Evolutionary conservation across 2,329 filamentous ascomycete genomes (phyloP).

Genomic region (Sporothrix pseudoabietina): DNA sequence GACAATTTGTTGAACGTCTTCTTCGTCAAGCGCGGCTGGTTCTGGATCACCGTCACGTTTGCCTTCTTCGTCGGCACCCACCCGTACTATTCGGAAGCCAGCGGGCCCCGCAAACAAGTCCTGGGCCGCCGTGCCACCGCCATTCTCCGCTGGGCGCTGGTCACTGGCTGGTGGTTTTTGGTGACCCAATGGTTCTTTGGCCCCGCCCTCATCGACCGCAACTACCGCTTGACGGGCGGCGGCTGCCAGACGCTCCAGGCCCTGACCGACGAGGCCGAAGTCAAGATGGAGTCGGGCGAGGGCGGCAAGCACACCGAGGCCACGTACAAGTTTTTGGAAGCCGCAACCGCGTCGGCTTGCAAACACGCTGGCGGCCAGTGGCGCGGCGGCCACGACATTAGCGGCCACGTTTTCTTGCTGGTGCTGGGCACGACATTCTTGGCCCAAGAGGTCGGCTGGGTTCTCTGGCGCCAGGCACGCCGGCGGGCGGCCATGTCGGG

Average conservation of each 20-base stretch:
- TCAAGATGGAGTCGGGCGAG: conserved; percentile 25
- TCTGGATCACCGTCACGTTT: conserved; percentile 82
- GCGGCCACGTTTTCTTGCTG: conserved; percentile 90
- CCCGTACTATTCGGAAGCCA: conserved; percentile 45
- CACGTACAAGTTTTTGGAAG: conserved; percentile 37
- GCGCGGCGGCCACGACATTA: conserved; percentile 95
- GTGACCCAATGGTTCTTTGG: conserved; percentile 98
- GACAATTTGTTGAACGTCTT: conserved; percentile 87
- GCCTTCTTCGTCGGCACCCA: conserved; percentile 69
- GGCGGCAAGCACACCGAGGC: not conserved
- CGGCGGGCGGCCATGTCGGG: conserved; percentile 34
- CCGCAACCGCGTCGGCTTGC: conserved; percentile 74
- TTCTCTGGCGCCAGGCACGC: conserved; percentile 49
- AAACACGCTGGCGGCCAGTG: conserved; percentile 80
- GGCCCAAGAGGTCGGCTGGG: conserved; percentile 73
- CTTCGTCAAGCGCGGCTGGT: conserved; percentile 96
- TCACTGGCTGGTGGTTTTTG: conserved; percentile 79
- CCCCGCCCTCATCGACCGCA: conserved; percentile 82
- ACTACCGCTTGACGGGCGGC: conserved; percentile 86
- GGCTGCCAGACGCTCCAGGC: conserved; percentile 66
- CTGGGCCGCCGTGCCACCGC: conserved; percentile 51
- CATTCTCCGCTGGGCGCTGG: conserved; percentile 65
- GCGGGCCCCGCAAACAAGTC: conserved; percentile 29
- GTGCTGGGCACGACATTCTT: conserved; percentile 82
- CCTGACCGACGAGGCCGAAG: conserved; percentile 49